Conservation (phyloP, 176 grass and related monocot species). For the Chrysopogon serrulatus region DNA sequence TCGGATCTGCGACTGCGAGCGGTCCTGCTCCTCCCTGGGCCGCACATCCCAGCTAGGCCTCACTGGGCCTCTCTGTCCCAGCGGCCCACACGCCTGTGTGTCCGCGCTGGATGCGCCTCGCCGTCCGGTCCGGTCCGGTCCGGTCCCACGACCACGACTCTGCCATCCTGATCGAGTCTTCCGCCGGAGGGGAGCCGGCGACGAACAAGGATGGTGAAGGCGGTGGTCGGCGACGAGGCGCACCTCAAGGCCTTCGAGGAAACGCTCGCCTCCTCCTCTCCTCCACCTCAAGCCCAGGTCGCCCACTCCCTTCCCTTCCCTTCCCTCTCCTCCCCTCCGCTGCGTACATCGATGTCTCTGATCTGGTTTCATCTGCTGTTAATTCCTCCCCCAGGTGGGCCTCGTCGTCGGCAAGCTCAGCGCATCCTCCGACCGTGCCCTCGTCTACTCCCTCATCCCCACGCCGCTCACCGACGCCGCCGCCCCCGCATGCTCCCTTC, state of each 20-base stretch:
- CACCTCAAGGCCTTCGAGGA: constrained; percentile 64
- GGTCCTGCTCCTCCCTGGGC: too few species aligned
- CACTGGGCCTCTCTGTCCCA: too few species aligned
- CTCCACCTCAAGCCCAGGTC: constrained; percentile 24
- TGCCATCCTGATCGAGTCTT: too few species aligned
- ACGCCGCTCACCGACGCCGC: constrained; percentile 76
- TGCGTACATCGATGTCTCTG: neutral
- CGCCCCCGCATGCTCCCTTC: constrained; percentile 64
- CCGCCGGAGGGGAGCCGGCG: neutral
- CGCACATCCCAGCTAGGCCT: too few species aligned
- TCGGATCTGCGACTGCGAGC: too few species aligned
- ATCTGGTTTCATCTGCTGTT: neutral
- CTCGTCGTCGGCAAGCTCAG: constrained; percentile 82
- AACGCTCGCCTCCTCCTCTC: constrained; percentile 32
- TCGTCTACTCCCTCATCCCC: constrained; percentile 80
- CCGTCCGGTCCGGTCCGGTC: too few species aligned
- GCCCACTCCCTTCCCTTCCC: neutral
- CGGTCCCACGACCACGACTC: too few species aligned
- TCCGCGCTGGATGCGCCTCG: too few species aligned
- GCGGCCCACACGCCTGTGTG: too few species aligned
- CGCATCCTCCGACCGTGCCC: constrained; percentile 59
- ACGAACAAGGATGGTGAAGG: constrained; percentile 56
- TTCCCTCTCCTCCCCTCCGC: too few species aligned
- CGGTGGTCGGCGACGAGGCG: constrained; percentile 69
- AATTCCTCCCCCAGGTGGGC: constrained; percentile 55